Evolutionary conservation across 257 asterid species (phyloP), one percentile per base, ranked within the genome.

Genomic region (Paulownia fortunei): DNA sequence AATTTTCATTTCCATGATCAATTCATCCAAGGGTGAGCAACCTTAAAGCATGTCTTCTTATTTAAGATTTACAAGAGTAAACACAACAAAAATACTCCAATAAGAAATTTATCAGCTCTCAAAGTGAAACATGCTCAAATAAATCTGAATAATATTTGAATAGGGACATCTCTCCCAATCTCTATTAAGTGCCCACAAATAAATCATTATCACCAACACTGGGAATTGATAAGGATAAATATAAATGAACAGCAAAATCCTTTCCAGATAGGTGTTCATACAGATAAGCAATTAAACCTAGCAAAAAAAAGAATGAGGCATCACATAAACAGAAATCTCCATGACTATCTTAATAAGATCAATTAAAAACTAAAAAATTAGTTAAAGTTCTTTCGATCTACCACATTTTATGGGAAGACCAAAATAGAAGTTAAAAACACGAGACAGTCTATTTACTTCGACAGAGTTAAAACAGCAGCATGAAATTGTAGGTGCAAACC

Each of bases 261-360:
- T 51, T 39, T 55, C 64, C n/a, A 47, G 32, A 32, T 52, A 70
- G 23, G 56, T 44, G 34, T 52, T 74, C 19, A 47, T 4, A 42
- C 5, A 24, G 5, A 69, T 12, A 30, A 58, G 54, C 30, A 77
- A 19, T 19, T 69, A 56, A n/a, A 69, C 21, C 15, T 7, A 69
- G 55, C 54, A 44, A 30, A 54, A n/a, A 58, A 15, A 9, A 69
- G 49, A 41, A 42, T 24, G 44, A 59, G 10, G 26, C 37, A 37
- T 66, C 69, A 67, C n/a, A 24, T 26, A 27, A 76, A 18, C 63
- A 77, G 52, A 63, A n/a, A 69, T 34, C 44, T 77, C 39, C 30
- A 24, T 30, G 36, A 18, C 63, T 41, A 41, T 69, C 19, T 47
- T 34, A 34, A 44, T 64, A 65, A 54, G 83, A 54, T 54, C 64